Evolutionary conservation across 2,329 filamentous ascomycete genomes (phyloP).

Genomic region (Alternaria consortialis): DNA sequence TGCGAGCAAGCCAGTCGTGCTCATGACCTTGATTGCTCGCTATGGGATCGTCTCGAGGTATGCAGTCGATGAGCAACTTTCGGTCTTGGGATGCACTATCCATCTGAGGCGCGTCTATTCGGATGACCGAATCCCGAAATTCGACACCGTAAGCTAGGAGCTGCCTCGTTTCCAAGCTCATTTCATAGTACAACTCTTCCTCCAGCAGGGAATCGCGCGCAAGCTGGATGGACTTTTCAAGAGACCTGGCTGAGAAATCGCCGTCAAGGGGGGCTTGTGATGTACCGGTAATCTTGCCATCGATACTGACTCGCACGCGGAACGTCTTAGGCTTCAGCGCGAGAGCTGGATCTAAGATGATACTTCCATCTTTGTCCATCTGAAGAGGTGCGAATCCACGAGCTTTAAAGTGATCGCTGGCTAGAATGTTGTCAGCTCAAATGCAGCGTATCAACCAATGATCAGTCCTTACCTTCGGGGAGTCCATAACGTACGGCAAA

Average conservation of each 20-base stretch:
- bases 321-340: slow-evolving; percentile 66
- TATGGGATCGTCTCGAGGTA: slow-evolving; percentile 64
- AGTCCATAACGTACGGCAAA: slow-evolving; percentile 92
- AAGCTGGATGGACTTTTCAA: slow-evolving; percentile 75
- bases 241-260: slow-evolving; percentile 59
- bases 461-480: slow-evolving; percentile 67
- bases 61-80: slow-evolving; percentile 73
- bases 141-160: slow-evolving; percentile 76
- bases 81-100: slow-evolving; percentile 55
- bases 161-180: slow-evolving; percentile 80
- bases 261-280: slow-evolving; percentile 51
- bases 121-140: slow-evolving; percentile 61
- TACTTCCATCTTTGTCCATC: slow-evolving; percentile 75
- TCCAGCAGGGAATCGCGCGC: slow-evolving; percentile 82
- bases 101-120: slow-evolving; percentile 36
- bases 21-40: slow-evolving; percentile 32
- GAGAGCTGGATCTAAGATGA: slow-evolving; percentile 75
- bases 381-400: slow-evolving; percentile 84
- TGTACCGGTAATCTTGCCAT: slow-evolving; percentile 66
- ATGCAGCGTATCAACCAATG: neutral
- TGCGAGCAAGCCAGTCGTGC: slow-evolving; percentile 66
- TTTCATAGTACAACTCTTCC: slow-evolving; percentile 89
- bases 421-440: slow-evolving; percentile 42
- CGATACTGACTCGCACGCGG: slow-evolving; percentile 70
- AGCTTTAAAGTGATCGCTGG: slow-evolving; percentile 66